Evolutionary conservation across 2,329 filamentous ascomycete species (phyloP).

Genomic region (Arthrobotrys megalospora): DNA sequence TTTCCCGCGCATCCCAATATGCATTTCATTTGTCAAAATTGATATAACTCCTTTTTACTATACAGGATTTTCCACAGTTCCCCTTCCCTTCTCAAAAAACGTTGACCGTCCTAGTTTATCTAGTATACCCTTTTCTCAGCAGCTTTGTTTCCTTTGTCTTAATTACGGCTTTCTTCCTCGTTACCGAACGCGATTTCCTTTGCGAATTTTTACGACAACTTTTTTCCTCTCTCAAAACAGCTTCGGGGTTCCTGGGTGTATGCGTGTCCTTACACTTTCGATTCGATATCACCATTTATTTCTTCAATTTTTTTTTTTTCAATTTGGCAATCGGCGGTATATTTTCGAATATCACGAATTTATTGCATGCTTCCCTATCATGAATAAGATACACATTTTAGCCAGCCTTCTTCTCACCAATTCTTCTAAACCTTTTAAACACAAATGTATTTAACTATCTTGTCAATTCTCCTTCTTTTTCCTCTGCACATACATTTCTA

Average conservation of each 20-base stretch:
- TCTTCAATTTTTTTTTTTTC: constrained; percentile 30
- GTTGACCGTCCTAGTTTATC: constrained; percentile 60
- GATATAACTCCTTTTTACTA: constrained; percentile 19
- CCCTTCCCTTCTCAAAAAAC: constrained; percentile 50
- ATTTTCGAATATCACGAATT: constrained; percentile 61
- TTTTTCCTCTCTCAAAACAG: constrained; percentile 34
- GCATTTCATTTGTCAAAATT: constrained; percentile 50
- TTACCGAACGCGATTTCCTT: constrained; percentile 28
- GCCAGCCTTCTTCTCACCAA: constrained; percentile 32
- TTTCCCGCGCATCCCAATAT: constrained; percentile 19
- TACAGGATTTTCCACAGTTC: constrained; percentile 33
- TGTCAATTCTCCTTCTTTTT: constrained; percentile 31
- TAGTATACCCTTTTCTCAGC: constrained; percentile 56
- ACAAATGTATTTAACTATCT: constrained; percentile 54
- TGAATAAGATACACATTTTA: constrained; percentile 58
- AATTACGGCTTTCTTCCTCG: constrained; percentile 27
- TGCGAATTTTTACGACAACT: constrained; percentile 35
- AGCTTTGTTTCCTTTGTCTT: constrained; percentile 40
- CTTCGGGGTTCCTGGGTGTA: constrained; percentile 50
- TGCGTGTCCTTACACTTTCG: constrained; percentile 38
- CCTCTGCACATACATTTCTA: constrained; percentile 54
- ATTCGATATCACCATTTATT: constrained; percentile 18
- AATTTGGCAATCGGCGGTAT: constrained; percentile 61
- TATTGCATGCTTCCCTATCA: constrained; percentile 59
- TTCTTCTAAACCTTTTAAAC: constrained; percentile 16